Evolutionary conservation across 1,284 basidiomycete species (phyloP), one percentile per base, ranked within the genome.

Genomic region (Amylostereum chailletii): DNA sequence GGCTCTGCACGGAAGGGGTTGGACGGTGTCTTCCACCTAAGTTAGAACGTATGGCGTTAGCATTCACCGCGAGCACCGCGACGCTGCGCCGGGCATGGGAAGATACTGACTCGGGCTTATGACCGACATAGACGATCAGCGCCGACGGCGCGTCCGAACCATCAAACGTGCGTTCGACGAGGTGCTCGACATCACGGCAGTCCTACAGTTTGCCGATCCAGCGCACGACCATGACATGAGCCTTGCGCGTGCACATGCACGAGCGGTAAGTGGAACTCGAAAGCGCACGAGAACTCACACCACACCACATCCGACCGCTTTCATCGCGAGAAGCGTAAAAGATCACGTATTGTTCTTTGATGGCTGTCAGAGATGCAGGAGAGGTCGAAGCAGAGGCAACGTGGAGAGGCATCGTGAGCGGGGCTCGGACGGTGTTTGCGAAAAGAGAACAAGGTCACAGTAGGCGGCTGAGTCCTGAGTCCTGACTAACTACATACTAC

Each of bases 51-150:
- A 19, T 19, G 19, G 19, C 45, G 42, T 50, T 48, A 51, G 47
- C 53, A 40, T 29, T 33, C 10, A 42, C 42, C 34, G 45, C 42
- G 45, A 47, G 38, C 26, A 37, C 33, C 31, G 50, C 45, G 19
- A 40, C 39, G 46, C 37, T 46, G 55, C 34, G 42, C 29, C 40
- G 42, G 43, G 27, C n/a, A 30, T 7, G 11, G 11, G 34, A 37
- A 29, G 34, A 30, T 46, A 74, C 83, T 64, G 59, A 90, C 89
- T 83, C 78, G 49, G 72, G 51, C 55, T 66, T 72, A 56, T 82
- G 74, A 5, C 90, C 90, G 48, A 90, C 86, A 62, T 86, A 90
- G 47, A 87, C 72, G 46, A 93, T 72, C 43, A 82, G 64, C 7
- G 74, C 86, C 31, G 75, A 71, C 26, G 84, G 85, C 26, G 73